Base-by-base conservation (phyloP, 2,329 filamentous ascomycete genomes). In the Exutisphaerella laricina region DNA sequence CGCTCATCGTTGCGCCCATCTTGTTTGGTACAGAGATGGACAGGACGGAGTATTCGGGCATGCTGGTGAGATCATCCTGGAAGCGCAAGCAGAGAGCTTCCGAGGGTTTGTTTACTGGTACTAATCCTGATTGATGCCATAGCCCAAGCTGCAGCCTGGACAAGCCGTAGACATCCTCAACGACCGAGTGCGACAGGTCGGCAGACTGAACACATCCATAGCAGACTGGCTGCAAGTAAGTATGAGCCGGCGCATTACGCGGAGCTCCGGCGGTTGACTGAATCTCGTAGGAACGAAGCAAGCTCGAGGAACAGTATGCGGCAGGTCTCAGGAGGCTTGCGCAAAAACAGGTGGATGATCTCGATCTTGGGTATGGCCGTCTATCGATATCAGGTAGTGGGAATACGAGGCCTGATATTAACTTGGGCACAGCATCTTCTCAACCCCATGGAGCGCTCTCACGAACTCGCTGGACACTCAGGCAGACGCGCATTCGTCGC, bases 181-280 rank as follows among this genome's bases (percentile, higher is more conserved):
- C 66, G 89, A 96, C 57, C 86, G 92, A 60, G 79, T 97, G 57
- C 85, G 85, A 67, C 79, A 88, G 67, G 90, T 97, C 63, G 79
- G 78, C 58, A 88, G 83, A 66, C 71, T 94, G 69, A 96, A 98
- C 67, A 69, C 74, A 56, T 88, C 96, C 63, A 87, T 98, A 60
- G 90, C 90, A 65, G 90, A 97, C 70, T 98, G 90, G 88, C 77
- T 98, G 50, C 85, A 90, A 82, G 89, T 95, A 80, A 67, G 57
- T 18, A 18, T 29, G 21, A 28, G 32, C 42, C 21, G 26, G 18
- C 39, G 39, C 39, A 32, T 41, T 36, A 34, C 40, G 31, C 17
- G 13, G 13, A 22, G 18, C 8, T 28, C 39, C 42, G 48, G 34
- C 18, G 20, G 44, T 32, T 48, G 44, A 45, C 39, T 28, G 22